Evolutionary conservation across 495 filamentous ascomycete species (phyloP).

Genomic region (Diplogelasinospora grovesii): DNA sequence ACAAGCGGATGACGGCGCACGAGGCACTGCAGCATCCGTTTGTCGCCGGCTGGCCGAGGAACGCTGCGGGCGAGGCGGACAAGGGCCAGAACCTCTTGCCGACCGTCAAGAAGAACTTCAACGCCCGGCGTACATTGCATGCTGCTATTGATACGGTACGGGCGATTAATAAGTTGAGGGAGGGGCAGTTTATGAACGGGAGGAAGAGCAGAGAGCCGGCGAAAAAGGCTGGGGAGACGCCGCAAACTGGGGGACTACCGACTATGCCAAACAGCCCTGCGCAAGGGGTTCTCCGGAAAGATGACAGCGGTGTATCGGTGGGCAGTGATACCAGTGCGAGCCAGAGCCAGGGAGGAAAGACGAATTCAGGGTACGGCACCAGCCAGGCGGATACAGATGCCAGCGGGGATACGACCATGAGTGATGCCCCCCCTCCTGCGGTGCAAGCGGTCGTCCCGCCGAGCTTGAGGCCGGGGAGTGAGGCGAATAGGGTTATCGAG

Average conservation of each 20-base stretch:
- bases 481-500: slow-evolving; percentile 25
- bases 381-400: slow-evolving; percentile 15
- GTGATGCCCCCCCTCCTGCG: slow-evolving; percentile 21
- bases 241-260: too few species aligned
- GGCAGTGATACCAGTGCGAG: slow-evolving; percentile 9
- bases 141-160: slow-evolving; percentile 96
- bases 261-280: too few species aligned
- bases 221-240: too few species aligned
- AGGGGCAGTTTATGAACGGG: slow-evolving; percentile 76
- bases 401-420: slow-evolving; percentile 33
- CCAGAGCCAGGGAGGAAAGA: slow-evolving; percentile 28
- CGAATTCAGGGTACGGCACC: slow-evolving; percentile 39
- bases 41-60: slow-evolving; percentile 52
- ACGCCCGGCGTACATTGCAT: slow-evolving; percentile 86
- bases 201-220: slow-evolving; percentile 31
- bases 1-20: slow-evolving; percentile 85
- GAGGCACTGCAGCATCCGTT: slow-evolving; percentile 86
- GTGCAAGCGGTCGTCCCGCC: slow-evolving; percentile 27
- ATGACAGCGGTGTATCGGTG: slow-evolving; percentile 25
- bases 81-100: slow-evolving; percentile 87
- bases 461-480: slow-evolving; percentile 25
- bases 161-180: slow-evolving; percentile 94
- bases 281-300: too few species aligned
- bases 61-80: slow-evolving; percentile 34
- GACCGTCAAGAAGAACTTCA: slow-evolving; percentile 98